phyloP scores from a whole-genome alignment of 805 yeast genomes.

The Candida manassasensis region DNA sequence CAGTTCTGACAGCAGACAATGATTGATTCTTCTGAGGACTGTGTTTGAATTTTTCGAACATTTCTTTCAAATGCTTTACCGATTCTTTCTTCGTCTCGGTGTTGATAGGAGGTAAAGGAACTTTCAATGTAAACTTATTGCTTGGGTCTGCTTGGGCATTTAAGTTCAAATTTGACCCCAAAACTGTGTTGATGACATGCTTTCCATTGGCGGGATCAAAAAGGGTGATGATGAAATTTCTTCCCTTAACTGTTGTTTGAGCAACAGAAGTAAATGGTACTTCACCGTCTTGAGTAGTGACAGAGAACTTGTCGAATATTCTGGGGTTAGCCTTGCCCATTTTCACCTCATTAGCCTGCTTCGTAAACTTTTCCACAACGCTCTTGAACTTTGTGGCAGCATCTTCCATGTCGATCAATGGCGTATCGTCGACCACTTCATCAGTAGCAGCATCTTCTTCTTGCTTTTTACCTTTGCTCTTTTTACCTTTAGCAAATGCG shows the following conservation, averaged over 20 bases:
- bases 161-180: conserved; percentile 65
- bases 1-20: conserved; percentile 36
- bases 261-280: conserved; percentile 60
- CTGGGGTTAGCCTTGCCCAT: conserved; percentile 66
- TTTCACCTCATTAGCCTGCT: conserved; percentile 56
- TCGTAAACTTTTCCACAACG: conserved; percentile 49
- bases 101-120: conserved; percentile 71
- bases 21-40: conserved; percentile 41
- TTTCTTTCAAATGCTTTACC: conserved; percentile 59
- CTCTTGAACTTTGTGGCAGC: conserved; percentile 41
- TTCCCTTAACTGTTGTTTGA: conserved; percentile 64
- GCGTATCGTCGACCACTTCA: conserved; percentile 10
- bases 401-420: conserved; percentile 29
- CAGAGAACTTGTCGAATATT: conserved; percentile 55
- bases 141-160: conserved; percentile 75
- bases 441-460: conserved; percentile 11
- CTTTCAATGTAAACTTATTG: conserved; percentile 67
- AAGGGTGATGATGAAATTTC: conserved; percentile 70
- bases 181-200: conserved; percentile 62
- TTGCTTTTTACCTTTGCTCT: conserved; percentile 8
- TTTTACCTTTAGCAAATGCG: conserved; percentile 9
- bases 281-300: conserved; percentile 44
- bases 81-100: conserved; percentile 58
- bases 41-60: conserved; percentile 58
- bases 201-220: conserved; percentile 78